Base-by-base conservation (phyloP, 1,284 basidiomycete species). In the Sanghuangporus baumii region DNA sequence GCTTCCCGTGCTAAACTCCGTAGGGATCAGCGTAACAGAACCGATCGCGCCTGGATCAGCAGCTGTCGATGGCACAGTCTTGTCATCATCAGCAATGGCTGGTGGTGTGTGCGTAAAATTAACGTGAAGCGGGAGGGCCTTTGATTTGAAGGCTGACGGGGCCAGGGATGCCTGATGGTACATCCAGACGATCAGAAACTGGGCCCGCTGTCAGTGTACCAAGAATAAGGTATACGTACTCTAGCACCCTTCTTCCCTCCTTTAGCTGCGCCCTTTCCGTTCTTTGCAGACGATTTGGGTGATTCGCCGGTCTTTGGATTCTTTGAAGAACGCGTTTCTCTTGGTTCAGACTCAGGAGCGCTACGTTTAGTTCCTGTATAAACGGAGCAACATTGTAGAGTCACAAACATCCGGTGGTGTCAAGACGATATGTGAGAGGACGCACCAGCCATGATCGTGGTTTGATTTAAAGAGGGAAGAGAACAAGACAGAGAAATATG, bases 71-170 rank as follows among this genome's bases (percentile, higher is more conserved):
- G 75, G 69, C 0, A 69, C 72, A 8, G 73, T 68, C 55, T 74
- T 74, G 43, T 76, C 75, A 55, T 78, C 79, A 37, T 71, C 73
- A 31, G 72, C 72, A 20, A 81, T 74, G 38, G 74, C 72, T 20
- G 86, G 86, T 7, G 84, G 81, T 0, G 86, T 89, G 69, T 88
- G 84, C 7, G 87, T 89, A 57, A 92, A 68, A 68, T 81, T 84
- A 60, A 88, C 76, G 67, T 91, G 84, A 5, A 92, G 72, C 1
- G 89, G 87, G 20, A 84, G 73, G 6, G 89, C 89, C 62, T 80
- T 82, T 36, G 79, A 73, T 68, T 82, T 86, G 78, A 92, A 92
- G 14, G 75, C 72, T 1, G 80, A 75, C 3, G 78, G 74, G 16
- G 83, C 74, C 57, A 87, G 70, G 38, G 76, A 75, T 8, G 78